Evolutionary conservation across 192 early-diverging fungal species (phyloP).

Genomic region (Backusella liffmaniae): DNA sequence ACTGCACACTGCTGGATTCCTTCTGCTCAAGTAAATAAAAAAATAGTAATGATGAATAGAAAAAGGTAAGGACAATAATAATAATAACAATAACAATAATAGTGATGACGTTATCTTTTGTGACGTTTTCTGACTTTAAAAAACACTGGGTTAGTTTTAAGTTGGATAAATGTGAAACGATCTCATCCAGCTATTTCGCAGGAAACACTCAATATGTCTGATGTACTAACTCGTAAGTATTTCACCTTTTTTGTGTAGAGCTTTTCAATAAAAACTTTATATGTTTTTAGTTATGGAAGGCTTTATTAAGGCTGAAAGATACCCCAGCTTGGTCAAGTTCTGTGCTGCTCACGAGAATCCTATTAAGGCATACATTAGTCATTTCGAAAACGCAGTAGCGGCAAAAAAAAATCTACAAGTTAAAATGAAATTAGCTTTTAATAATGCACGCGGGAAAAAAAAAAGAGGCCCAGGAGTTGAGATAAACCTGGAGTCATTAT

Average conservation of each 20-base stretch:
- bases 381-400: not conserved
- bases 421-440: not conserved
- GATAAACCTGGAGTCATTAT: too few relatives aligned
- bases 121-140: too few relatives aligned
- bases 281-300: not conserved
- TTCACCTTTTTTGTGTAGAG: not conserved
- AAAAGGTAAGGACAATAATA: not conserved
- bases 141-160: too few relatives aligned
- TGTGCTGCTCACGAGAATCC: not conserved
- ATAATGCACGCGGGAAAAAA: too few relatives aligned
- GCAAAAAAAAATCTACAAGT: not conserved
- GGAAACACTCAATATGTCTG: not conserved
- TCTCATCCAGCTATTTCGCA: too few relatives aligned
- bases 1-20: not conserved
- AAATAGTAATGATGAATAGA: not conserved
- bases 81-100: too few relatives aligned
- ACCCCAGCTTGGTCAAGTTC: not conserved
- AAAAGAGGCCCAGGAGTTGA: too few relatives aligned
- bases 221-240: not conserved
- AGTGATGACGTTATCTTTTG: too few relatives aligned
- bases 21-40: not conserved
- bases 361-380: not conserved
- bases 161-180: too few relatives aligned
- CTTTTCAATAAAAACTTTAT: not conserved
- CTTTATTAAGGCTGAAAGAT: not conserved